Evolutionary conservation across 2,329 filamentous ascomycete species (phyloP).

Genomic region (Neocucurbitaria cava): DNA sequence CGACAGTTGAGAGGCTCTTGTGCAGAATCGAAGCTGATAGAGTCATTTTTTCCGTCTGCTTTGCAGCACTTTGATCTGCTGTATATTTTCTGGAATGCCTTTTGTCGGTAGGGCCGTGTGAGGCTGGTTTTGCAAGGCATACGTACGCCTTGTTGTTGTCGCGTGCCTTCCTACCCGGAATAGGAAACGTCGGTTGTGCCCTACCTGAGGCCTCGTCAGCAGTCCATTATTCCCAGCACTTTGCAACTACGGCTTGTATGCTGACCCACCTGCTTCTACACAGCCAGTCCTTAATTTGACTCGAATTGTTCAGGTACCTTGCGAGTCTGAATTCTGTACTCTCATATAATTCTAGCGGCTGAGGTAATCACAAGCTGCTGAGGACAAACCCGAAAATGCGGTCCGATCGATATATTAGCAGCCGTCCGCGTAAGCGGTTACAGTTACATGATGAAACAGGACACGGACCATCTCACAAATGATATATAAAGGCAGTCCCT

Average conservation of each 20-base stretch:
- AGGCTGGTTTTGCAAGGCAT: neutral
- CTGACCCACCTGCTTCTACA: no score
- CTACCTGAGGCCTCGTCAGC: slow-evolving; percentile 16
- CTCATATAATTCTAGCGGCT: no score
- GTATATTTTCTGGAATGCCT: neutral
- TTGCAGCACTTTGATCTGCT: no score
- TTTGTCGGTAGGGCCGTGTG: neutral
- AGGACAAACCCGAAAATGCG: neutral
- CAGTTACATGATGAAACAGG: neutral
- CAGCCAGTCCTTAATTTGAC: no score
- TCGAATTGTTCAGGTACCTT: no score
- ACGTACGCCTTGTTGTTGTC: slow-evolving; percentile 3
- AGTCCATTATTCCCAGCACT: neutral
- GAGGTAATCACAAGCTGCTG: no score
- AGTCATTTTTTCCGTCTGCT: neutral
- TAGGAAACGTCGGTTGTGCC: neutral
- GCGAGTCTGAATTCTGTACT: no score
- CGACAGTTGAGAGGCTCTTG: no score
- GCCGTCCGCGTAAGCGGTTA: neutral
- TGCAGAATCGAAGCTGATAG: neutral
- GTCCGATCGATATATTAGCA: neutral
- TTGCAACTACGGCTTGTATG: no score
- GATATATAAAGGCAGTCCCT: neutral
- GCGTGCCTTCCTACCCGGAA: slow-evolving; percentile 11
- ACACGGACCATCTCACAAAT: neutral